Percentiles rank a stretch among this genome's conserved stretches.
Conservation (phyloP, 2,329 filamentous ascomycete species). For the Epichloe typhina region DNA sequence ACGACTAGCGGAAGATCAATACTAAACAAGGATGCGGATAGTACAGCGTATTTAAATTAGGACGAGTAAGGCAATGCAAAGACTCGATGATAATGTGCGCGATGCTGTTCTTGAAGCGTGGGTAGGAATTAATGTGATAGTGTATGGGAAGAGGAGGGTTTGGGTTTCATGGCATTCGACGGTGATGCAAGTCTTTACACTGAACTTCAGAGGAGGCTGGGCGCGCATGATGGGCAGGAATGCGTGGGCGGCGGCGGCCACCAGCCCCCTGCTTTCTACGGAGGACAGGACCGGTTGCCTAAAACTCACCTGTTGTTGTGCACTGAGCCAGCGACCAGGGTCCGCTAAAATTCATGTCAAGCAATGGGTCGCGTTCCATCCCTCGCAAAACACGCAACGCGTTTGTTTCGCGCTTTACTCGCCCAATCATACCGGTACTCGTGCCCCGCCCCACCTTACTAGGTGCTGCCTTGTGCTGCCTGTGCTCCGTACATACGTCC, state of each 20-base stretch:
- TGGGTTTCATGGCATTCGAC: slow-evolving; percentile 10
- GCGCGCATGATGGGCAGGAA: slow-evolving; percentile 6
- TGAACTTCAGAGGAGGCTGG: slow-evolving; percentile 10
- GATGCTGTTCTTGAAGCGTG: not conserved
- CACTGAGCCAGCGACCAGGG: not conserved
- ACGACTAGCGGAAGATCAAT: not conserved
- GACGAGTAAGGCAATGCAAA: not conserved
- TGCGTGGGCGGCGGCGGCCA: slow-evolving; percentile 6
- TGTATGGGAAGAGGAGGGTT: slow-evolving; percentile 10
- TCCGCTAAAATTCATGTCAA: not conserved
- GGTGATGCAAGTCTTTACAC: slow-evolving; percentile 3
- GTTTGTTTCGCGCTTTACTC: not conserved
- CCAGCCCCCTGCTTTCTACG: slow-evolving; percentile 9
- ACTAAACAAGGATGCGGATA: slow-evolving; percentile 4
- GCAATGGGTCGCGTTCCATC: not conserved
- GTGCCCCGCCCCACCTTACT: too few species aligned
- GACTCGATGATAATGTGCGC: not conserved
- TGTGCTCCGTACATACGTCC: too few species aligned
- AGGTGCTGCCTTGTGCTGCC: too few species aligned
- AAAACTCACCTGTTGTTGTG: not conserved
- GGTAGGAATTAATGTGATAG: not conserved
- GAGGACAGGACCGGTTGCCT: not conserved
- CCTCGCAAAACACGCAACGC: not conserved
- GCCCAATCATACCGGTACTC: not conserved
- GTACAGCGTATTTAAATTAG: not conserved